Base-by-base conservation (phyloP, 2,329 filamentous ascomycete species). In the Colletotrichum lupini region DNA sequence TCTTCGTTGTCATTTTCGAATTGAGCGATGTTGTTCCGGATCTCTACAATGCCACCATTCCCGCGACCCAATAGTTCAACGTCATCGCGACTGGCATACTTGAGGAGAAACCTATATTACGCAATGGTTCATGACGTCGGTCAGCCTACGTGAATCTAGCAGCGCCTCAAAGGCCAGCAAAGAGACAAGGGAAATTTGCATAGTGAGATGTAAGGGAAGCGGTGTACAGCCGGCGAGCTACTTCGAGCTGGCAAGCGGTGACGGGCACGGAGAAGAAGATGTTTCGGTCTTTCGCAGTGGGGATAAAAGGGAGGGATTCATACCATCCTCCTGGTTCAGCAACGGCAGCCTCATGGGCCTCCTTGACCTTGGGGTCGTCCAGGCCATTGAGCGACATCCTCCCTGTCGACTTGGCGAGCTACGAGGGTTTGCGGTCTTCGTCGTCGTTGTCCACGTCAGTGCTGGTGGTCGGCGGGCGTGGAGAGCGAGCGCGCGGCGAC, bases 361-460 rank as follows among this genome's bases (percentile, higher is more conserved):
- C 94, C 84, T 92, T 90, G 84, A 99, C 90, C 81, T 91, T 90
- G 78, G 89, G 86, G 85, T 91, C 90, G 86, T 98, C 95, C 85
- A 98, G 89, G 76, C 97, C 97, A 91, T 98, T 98, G 84, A 98
- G 89, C 87, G 96, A 98, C 96, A 98, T 98, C 37, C 52, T 73
- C 55, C 65, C 65, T 69, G 65, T 74, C 56, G 57, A 5, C 52
- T 68, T 62, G 68, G 52, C 55, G 42, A 67, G 64, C 55, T 72
- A 69, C 35, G 32, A 35, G 46, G 28, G 26, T 30, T 35, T 49
- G 42, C 24, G 53, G 35, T 53, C 32, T 55, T 55, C 32, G 63
- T 70, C 55, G 66, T 59, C 19, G 55, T 59, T 19, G 55, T 56
- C 49, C 46, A 56, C 53, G 59, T 64, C 30, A 28, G 35, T 58